Conservation (phyloP, 805 yeast species). For the Yarrowia sp. region DNA sequence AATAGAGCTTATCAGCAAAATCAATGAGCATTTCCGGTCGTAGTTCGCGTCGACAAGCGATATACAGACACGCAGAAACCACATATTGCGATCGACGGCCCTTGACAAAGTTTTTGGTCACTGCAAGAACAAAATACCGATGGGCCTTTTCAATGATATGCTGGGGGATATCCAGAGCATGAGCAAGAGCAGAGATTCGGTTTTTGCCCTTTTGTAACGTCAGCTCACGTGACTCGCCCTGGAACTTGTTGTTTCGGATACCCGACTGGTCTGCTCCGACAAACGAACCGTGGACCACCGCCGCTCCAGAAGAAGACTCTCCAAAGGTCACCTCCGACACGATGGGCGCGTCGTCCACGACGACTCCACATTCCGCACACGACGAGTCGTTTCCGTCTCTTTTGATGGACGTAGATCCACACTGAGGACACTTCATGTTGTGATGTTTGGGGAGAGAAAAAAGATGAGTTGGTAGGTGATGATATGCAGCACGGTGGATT, state of each 20-base stretch:
- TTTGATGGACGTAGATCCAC: conserved; percentile 22
- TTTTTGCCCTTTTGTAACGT: conserved; percentile 81
- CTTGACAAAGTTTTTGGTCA: conserved; percentile 86
- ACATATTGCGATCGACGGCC: conserved; percentile 97
- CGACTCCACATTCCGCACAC: conserved; percentile 82
- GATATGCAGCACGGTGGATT: not conserved
- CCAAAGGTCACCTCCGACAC: conserved; percentile 95
- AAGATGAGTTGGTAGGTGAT: not conserved
- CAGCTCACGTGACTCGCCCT: conserved; percentile 77
- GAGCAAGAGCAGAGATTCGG: conserved; percentile 76
- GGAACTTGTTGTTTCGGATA: conserved; percentile 30
- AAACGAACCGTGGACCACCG: conserved; percentile 92
- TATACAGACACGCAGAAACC: conserved; percentile 88
- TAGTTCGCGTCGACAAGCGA: conserved; percentile 87
- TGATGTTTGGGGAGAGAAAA: not conserved
- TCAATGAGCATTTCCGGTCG: conserved; percentile 96
- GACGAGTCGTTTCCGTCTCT: conserved; percentile 24
- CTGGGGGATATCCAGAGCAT: conserved; percentile 75
- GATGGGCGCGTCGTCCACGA: conserved; percentile 86
- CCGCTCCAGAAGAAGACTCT: conserved; percentile 90
- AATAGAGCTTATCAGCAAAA: conserved; percentile 84
- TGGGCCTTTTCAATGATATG: conserved; percentile 81
- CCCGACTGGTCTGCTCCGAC: conserved; percentile 77
- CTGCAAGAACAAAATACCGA: conserved; percentile 85
- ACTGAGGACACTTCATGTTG: conserved; percentile 16